A percentile compares a stretch with the other conserved stretches of the same genome.
Conservation (phyloP, 208 protist genomes). For the Giardia duodenalis region DNA sequence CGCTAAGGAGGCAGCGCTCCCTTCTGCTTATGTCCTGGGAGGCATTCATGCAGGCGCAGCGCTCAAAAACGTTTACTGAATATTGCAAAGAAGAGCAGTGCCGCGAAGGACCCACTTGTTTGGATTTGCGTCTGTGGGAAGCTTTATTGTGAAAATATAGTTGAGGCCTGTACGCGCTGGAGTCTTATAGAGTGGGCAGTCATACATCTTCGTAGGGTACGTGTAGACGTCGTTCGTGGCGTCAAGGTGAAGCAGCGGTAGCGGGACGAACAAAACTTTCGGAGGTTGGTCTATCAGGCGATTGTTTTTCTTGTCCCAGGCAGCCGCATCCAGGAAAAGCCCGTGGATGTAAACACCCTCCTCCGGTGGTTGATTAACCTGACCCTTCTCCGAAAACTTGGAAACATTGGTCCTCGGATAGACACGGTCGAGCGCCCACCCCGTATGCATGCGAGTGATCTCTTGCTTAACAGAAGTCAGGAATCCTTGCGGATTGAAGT, state of each 20-base stretch:
- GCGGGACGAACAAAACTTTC: constrained; percentile 72
- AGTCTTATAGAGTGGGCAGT: constrained; percentile 89
- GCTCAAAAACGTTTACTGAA: no score
- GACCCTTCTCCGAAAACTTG: constrained; percentile 49
- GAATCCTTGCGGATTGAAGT: constrained; percentile 92
- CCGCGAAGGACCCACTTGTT: constrained; percentile 83
- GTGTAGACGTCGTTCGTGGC: constrained; percentile 51
- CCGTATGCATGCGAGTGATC: constrained; percentile 55
- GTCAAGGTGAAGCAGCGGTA: constrained; percentile 79
- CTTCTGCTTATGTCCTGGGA: no score
- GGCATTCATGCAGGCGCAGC: no score
- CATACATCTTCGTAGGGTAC: constrained; percentile 56
- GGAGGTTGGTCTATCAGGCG: constrained; percentile 63
- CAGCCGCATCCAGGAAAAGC: constrained; percentile 81
- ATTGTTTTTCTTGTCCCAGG: constrained; percentile 73
- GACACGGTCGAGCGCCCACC: constrained; percentile 86
- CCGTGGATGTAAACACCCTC: constrained; percentile 87
- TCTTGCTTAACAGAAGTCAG: constrained; percentile 91
- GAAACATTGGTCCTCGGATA: constrained; percentile 72
- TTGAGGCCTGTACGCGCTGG: constrained; percentile 73
- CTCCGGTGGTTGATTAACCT: constrained; percentile 57
- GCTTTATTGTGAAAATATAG: constrained; percentile 82
- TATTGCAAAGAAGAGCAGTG: constrained; percentile 64
- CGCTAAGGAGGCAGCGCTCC: no score
- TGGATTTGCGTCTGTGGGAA: constrained; percentile 66